These are phyloP conservation scores for Fomitopsis schrenkii DNA, from an alignment of 1,284 basidiomycete genomes.

Conservation along the genomic window DNA sequence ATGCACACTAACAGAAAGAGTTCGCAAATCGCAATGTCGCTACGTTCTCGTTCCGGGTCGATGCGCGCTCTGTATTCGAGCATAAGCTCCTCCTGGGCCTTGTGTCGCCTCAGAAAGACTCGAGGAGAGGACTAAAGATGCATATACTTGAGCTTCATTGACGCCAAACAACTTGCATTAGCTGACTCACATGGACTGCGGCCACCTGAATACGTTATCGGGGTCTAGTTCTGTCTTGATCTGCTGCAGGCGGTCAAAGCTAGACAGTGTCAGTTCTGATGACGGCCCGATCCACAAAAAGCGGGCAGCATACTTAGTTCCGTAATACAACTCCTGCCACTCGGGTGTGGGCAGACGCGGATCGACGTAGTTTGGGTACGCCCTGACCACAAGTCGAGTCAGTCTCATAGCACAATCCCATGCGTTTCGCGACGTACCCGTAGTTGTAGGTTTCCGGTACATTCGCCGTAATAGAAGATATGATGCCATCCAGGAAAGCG, in stretches of 20 bases:
- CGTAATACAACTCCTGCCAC: background rate
- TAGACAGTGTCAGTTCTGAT: too few species aligned
- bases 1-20: too few species aligned
- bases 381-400: background rate
- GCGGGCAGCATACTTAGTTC: background rate
- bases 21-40: background rate
- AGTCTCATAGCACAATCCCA: too few species aligned
- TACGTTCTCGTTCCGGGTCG: too few species aligned
- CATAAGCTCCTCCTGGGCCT: too few species aligned
- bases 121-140: too few species aligned
- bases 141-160: too few species aligned
- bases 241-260: background rate
- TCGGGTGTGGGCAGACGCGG: background rate
- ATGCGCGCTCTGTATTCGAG: too few species aligned
- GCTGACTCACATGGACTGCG: background rate
- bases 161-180: too few species aligned
- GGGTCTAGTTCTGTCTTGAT: background rate
- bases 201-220: background rate
- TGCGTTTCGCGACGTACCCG: background rate
- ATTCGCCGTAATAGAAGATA: background rate
- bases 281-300: background rate
- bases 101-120: too few species aligned
- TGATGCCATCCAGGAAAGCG: background rate
- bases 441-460: background rate
- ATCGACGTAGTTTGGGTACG: background rate